These are phyloP conservation scores for Gossypium australe DNA, from an alignment of 345 rosid species.

Conservation along the genomic window DNA sequence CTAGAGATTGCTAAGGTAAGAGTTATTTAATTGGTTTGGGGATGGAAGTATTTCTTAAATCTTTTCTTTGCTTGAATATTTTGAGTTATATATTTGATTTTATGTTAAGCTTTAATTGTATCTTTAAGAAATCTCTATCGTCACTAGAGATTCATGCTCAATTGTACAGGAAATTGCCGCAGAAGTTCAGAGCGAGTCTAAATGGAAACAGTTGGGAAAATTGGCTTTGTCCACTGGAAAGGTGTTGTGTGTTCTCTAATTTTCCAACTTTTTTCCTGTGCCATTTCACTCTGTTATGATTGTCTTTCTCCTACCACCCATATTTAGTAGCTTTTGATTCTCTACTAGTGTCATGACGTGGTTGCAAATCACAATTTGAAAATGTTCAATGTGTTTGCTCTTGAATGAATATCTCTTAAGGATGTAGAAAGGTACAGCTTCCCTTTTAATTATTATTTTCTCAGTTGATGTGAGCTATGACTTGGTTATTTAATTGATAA, in stretches of 20 bases:
- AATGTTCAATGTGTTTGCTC: background rate
- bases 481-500: background rate
- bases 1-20: conserved; percentile 87
- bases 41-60: background rate
- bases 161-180: conserved; percentile 70
- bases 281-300: background rate
- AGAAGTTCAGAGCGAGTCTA: conserved; percentile 81
- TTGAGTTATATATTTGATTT: background rate
- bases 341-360: background rate
- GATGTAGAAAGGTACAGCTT: background rate
- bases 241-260: conserved; percentile 35
- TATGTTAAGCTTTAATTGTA: conserved; percentile 2
- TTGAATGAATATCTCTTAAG: background rate
- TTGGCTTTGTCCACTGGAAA: conserved; percentile 94
- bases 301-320: background rate
- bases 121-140: background rate
- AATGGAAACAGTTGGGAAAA: conserved; percentile 98
- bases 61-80: conserved; percentile 6
- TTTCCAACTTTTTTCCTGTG: background rate
- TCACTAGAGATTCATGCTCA: background rate
- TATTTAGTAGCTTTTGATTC: background rate
- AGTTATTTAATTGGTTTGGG: background rate
- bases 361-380: background rate
- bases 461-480: background rate
- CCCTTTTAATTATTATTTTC: background rate